Evolutionary conservation across 2,329 filamentous ascomycete genomes (phyloP).

Genomic region (Fusarium compactum): DNA sequence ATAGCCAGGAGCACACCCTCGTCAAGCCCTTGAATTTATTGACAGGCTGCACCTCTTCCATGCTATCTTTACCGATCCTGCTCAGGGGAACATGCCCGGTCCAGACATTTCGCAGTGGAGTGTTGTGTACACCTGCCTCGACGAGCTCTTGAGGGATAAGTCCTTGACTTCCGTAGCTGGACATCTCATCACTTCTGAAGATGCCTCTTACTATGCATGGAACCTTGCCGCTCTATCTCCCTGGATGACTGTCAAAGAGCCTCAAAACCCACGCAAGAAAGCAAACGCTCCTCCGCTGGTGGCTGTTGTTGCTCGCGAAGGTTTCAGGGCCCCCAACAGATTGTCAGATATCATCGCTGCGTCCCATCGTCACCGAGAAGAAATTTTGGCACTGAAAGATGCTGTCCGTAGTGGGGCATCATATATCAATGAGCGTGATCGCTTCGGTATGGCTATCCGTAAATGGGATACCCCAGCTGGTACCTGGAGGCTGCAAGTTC

Average conservation of each 20-base stretch:
- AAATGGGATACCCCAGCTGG: slow-evolving; percentile 72
- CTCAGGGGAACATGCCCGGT: slow-evolving; percentile 60
- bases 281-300: slow-evolving; percentile 62
- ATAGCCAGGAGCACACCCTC: slow-evolving; percentile 67
- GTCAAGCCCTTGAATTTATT: slow-evolving; percentile 72
- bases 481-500: slow-evolving; percentile 77
- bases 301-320: slow-evolving; percentile 73
- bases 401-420: slow-evolving; percentile 61
- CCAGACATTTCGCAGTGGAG: slow-evolving; percentile 73
- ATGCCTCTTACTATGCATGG: slow-evolving; percentile 81
- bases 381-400: slow-evolving; percentile 73
- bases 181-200: slow-evolving; percentile 70
- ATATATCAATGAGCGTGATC: slow-evolving; percentile 67
- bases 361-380: slow-evolving; percentile 70
- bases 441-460: slow-evolving; percentile 79
- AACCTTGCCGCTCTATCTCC: slow-evolving; percentile 79
- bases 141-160: slow-evolving; percentile 60
- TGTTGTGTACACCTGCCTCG: slow-evolving; percentile 72
- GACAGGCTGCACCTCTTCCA: slow-evolving; percentile 75
- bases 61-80: slow-evolving; percentile 79
- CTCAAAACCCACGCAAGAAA: slow-evolving; percentile 61
- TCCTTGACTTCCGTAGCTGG: slow-evolving; percentile 62
- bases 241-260: slow-evolving; percentile 68
- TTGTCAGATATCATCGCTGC: slow-evolving; percentile 75
- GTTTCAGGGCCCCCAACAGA: slow-evolving; percentile 83